Evolutionary conservation across 2,329 filamentous ascomycete species (phyloP).

Genomic region (Aspergillaceae sp.): DNA sequence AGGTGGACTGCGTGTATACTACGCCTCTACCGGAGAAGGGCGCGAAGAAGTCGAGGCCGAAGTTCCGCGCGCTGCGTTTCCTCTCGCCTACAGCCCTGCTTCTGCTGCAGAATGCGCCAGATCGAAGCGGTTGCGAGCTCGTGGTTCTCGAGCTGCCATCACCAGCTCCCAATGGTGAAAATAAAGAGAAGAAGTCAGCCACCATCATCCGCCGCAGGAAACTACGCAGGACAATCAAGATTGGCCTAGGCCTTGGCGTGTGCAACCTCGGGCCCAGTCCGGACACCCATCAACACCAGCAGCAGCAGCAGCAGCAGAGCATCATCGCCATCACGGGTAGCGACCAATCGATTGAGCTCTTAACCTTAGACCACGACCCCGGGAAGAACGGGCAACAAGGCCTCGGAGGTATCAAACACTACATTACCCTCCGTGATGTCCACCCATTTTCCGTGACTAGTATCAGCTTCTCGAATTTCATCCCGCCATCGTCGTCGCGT

Average conservation of each 20-base stretch:
- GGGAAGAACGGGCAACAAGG: no score
- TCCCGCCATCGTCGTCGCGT: constrained; percentile 31
- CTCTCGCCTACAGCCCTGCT: constrained; percentile 46
- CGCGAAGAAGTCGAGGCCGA: constrained; percentile 33
- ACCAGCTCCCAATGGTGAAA: not conserved
- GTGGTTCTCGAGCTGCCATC: constrained; percentile 36
- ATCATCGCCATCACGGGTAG: constrained; percentile 71
- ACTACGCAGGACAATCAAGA: constrained; percentile 60
- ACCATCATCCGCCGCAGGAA: constrained; percentile 45
- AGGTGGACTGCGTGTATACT: constrained; percentile 31
- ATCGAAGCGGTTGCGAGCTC: constrained; percentile 48
- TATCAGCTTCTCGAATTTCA: constrained; percentile 44
- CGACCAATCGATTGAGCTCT: constrained; percentile 68
- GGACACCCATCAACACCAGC: constrained; percentile 35
- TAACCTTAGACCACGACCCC: constrained; percentile 61
- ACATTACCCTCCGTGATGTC: constrained; percentile 47
- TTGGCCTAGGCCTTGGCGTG: constrained; percentile 70
- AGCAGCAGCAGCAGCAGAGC: constrained; percentile 62
- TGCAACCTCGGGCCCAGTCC: constrained; percentile 55
- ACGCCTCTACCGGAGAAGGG: constrained; percentile 31
- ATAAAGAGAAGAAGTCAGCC: constrained; percentile 23
- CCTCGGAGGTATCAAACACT: constrained; percentile 33
- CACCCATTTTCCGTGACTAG: constrained; percentile 53
- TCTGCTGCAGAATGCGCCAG: constrained; percentile 48
- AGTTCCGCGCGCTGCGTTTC: constrained; percentile 50